A percentile compares a stretch with the other conserved stretches of the same genome.
phyloP scores from a whole-genome alignment of 2,329 filamentous ascomycete species.

The Xylaria digitata region DNA sequence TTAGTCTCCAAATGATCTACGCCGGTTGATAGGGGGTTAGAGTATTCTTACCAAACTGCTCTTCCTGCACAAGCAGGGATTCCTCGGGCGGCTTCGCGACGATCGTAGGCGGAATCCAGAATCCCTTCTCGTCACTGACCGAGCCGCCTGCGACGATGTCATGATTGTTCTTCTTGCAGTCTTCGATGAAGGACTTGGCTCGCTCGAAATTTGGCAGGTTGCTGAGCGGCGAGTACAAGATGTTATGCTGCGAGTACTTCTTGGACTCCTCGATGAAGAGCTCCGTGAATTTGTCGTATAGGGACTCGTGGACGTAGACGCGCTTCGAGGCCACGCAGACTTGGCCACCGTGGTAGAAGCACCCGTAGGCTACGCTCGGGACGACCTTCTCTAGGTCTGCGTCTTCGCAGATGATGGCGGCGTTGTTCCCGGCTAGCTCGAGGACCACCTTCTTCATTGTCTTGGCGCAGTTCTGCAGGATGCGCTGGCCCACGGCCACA shows the following conservation, averaged over 20 bases:
- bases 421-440: constrained; percentile 67
- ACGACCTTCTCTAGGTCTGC: constrained; percentile 61
- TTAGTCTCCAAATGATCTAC: neutral
- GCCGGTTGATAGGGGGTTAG: no score
- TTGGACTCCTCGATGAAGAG: constrained; percentile 57
- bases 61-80: constrained; percentile 66
- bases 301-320: constrained; percentile 69
- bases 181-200: constrained; percentile 66
- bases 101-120: constrained; percentile 69
- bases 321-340: constrained; percentile 69
- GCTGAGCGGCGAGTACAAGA: constrained; percentile 68
- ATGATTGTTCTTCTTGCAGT: constrained; percentile 65
- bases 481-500: constrained; percentile 60
- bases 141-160: constrained; percentile 63
- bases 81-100: constrained; percentile 67
- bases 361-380: constrained; percentile 57
- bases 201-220: constrained; percentile 74
- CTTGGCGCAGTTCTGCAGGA: constrained; percentile 61
- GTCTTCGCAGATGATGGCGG: constrained; percentile 64
- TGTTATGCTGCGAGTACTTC: constrained; percentile 54
- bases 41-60: constrained; percentile 64
- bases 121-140: constrained; percentile 58
- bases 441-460: constrained; percentile 66
- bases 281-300: constrained; percentile 66
- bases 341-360: constrained; percentile 66